phyloP scores from a whole-genome alignment of 192 early-diverging fungal species.

The Backusella liffmaniae region DNA sequence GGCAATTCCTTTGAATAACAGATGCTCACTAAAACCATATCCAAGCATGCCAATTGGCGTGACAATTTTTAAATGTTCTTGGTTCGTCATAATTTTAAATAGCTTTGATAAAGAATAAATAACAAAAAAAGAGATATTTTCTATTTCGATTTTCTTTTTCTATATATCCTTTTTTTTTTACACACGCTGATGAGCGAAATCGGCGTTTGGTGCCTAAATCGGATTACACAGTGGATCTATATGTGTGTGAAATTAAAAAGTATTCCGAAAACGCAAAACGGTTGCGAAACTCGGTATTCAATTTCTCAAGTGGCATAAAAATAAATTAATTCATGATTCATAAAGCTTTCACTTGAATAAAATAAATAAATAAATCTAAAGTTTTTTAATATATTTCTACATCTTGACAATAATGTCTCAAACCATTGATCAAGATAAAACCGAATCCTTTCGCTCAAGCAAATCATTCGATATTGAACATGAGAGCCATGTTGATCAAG shows the following conservation, averaged over 20 bases:
- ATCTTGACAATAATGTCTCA: too few relatives aligned
- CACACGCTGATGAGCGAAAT: background rate
- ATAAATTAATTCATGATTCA: too few relatives aligned
- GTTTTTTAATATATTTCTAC: background rate
- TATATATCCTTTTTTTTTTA: background rate
- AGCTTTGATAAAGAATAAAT: background rate
- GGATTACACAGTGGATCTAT: background rate
- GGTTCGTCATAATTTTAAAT: background rate
- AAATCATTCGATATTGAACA: background rate
- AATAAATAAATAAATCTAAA: background rate
- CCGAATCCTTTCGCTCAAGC: background rate
- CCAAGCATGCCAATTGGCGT: background rate
- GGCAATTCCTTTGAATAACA: conserved; percentile 5
- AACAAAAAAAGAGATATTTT: background rate
- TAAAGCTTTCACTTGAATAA: too few relatives aligned
- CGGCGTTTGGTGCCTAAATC: background rate
- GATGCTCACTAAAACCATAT: background rate
- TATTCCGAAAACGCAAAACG: background rate
- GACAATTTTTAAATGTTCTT: background rate
- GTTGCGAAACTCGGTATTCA: background rate
- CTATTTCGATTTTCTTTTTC: background rate
- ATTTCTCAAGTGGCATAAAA: conserved; percentile 5
- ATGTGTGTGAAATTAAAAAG: background rate
- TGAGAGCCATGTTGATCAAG: background rate
- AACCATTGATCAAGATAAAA: background rate